Conservation (phyloP, 108 stramenopile genomes). For the Bacterosira constricta region DNA sequence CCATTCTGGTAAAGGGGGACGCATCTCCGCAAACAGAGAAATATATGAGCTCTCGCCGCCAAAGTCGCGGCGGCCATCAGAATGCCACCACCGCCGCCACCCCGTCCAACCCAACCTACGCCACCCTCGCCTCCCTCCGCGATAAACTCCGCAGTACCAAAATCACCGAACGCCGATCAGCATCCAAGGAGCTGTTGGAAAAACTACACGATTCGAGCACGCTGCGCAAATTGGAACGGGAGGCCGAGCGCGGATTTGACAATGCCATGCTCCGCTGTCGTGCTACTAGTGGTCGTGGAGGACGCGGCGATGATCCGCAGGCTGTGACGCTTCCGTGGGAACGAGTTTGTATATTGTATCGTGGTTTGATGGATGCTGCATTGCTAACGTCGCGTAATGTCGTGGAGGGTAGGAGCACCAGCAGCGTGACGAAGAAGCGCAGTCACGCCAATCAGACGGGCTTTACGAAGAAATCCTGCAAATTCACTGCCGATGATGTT, state of each 20-base stretch:
- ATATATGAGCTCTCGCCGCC: background rate
- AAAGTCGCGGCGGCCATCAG: background rate
- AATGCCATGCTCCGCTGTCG: background rate
- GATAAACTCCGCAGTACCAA: conserved; percentile 38
- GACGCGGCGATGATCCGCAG: background rate
- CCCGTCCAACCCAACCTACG: conserved; percentile 31
- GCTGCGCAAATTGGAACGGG: conserved; percentile 18
- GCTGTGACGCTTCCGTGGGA: conserved; percentile 21
- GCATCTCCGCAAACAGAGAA: too few relatives aligned
- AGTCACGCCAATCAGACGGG: conserved; percentile 40
- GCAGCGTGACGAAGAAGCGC: background rate
- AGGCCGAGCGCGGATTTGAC: conserved; percentile 24
- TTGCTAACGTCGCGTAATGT: conserved; percentile 18
- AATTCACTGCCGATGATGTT: conserved; percentile 36
- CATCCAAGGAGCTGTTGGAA: conserved; percentile 37
- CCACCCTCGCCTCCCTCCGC: conserved; percentile 32
- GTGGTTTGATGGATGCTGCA: conserved; percentile 37
- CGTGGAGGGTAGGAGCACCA: background rate
- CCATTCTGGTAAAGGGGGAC: too few relatives aligned
- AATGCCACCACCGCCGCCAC: background rate
- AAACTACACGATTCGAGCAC: conserved; percentile 29
- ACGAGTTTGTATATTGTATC: conserved; percentile 30
- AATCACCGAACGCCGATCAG: conserved; percentile 29
- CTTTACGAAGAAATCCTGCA: conserved; percentile 18
- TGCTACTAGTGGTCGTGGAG: background rate